Conservation (phyloP, 2,329 filamentous ascomycete genomes). For the Whalleya microplaca region DNA sequence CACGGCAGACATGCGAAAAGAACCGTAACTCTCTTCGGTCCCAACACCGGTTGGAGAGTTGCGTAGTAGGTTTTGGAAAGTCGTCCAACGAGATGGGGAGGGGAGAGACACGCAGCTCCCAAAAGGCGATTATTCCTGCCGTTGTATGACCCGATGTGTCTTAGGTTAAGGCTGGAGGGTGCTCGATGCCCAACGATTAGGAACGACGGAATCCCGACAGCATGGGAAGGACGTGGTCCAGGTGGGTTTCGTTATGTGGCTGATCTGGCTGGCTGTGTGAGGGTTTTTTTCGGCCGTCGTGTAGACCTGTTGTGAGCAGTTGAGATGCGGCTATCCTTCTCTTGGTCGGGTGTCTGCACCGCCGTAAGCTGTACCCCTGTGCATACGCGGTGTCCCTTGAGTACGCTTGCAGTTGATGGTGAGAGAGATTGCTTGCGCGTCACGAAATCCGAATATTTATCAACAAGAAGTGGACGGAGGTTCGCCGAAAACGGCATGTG, state of each 20-base stretch:
- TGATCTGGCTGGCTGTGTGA: constrained; percentile 18
- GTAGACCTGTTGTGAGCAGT: constrained; percentile 23
- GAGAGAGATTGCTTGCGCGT: constrained; percentile 2
- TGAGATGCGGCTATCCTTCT: constrained; percentile 30
- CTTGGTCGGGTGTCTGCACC: constrained; percentile 28
- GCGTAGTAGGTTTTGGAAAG: constrained; percentile 21
- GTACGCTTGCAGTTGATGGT: constrained; percentile 2
- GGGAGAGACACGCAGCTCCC: constrained; percentile 27
- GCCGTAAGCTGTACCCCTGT: constrained; percentile 21
- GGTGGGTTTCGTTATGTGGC: constrained; percentile 19
- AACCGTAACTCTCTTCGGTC: constrained; percentile 25
- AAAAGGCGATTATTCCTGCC: constrained; percentile 16
- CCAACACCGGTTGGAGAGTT: constrained; percentile 18
- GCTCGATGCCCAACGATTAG: constrained; percentile 7
- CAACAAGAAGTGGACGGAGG: background rate
- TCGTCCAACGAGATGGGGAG: constrained; percentile 24
- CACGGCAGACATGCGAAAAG: constrained; percentile 27
- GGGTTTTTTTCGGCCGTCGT: constrained; percentile 16
- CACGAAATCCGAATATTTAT: background rate
- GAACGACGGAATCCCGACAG: constrained; percentile 15
- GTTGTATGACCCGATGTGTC: constrained; percentile 28
- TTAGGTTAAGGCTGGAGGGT: constrained; percentile 14
- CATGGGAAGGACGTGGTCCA: constrained; percentile 10
- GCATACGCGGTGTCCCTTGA: constrained; percentile 8
- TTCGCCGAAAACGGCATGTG: background rate